These are phyloP conservation scores for Hawksworthiomyces lignivorus DNA, from an alignment of 2,329 filamentous ascomycete species.

Conservation along the genomic window DNA sequence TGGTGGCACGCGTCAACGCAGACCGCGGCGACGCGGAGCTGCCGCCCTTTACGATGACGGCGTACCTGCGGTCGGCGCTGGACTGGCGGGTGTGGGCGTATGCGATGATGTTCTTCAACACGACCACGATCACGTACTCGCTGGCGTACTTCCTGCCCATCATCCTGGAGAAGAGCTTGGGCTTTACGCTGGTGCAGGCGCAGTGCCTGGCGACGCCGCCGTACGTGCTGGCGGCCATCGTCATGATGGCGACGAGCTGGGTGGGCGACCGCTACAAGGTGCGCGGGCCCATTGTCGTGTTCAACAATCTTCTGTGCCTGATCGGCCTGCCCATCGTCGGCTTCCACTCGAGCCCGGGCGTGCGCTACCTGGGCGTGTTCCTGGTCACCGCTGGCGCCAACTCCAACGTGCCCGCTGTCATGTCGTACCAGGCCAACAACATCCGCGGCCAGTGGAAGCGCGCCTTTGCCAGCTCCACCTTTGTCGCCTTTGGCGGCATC, in stretches of 20 bases:
- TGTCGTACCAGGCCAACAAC: conserved; percentile 83
- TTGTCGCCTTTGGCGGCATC: conserved; percentile 69
- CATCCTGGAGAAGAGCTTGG: conserved; percentile 57
- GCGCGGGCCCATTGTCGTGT: conserved; percentile 57
- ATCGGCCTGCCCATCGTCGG: conserved; percentile 68
- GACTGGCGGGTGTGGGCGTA: conserved; percentile 58
- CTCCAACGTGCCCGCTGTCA: conserved; percentile 64
- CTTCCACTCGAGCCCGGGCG: conserved; percentile 46
- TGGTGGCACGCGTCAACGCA: conserved; percentile 44
- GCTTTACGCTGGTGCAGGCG: conserved; percentile 53
- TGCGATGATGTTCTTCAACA: conserved; percentile 53
- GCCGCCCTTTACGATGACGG: conserved; percentile 41
- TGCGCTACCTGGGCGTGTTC: conserved; percentile 69
- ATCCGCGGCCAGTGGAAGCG: conserved; percentile 85
- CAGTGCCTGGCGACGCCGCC: conserved; percentile 68
- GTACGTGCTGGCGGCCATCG: conserved; percentile 55
- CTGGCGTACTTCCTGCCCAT: conserved; percentile 74
- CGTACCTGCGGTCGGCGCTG: conserved; percentile 37
- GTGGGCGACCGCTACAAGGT: conserved; percentile 58
- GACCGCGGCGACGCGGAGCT: conserved; percentile 51
- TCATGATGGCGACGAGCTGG: conserved; percentile 55
- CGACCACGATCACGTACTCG: conserved; percentile 66
- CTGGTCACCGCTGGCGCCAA: conserved; percentile 69
- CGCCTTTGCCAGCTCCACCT: conserved; percentile 66
- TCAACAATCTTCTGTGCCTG: conserved; percentile 47